A percentile compares a stretch with the other conserved stretches of the same genome.
Conservation (phyloP, 768 basidiomycete species). For the Infundibulicybe gibba region DNA sequence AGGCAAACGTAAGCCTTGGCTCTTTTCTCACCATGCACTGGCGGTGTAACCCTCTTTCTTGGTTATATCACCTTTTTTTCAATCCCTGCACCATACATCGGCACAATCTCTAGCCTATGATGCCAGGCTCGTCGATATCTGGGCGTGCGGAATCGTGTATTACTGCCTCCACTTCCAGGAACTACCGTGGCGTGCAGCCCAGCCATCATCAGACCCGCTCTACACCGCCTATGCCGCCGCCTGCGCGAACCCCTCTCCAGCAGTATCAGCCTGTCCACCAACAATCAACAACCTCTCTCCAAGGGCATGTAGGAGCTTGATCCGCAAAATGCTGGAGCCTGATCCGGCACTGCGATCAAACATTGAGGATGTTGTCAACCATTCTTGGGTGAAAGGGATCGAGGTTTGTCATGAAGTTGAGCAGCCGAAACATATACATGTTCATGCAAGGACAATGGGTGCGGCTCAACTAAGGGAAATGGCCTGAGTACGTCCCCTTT, state of each 20-base stretch:
- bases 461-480: constrained; percentile 35
- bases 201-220: constrained; percentile 65
- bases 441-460: constrained; percentile 58
- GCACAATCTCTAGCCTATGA: constrained; percentile 72
- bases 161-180: constrained; percentile 99
- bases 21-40: constrained; percentile 21
- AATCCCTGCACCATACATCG: constrained; percentile 6
- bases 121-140: constrained; percentile 94
- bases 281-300: constrained; percentile 91
- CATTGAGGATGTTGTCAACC: constrained; percentile 78
- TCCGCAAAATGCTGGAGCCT: constrained; percentile 95
- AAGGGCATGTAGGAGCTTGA: constrained; percentile 74
- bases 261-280: constrained; percentile 45
- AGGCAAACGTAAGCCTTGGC: constrained; percentile 80
- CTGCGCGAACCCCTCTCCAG: constrained; percentile 41
- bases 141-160: constrained; percentile 96
- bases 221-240: constrained; percentile 74
- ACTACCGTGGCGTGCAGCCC: constrained; percentile 96
- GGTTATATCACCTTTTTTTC: constrained; percentile 12
- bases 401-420: constrained; percentile 74
- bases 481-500: constrained; percentile 1
- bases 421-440: constrained; percentile 71
- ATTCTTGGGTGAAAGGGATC: constrained; percentile 77
- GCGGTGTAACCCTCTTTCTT: constrained; percentile 30
- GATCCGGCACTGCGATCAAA: constrained; percentile 72